Base-by-base conservation (phyloP, 305 asterid genomes). In the Coffea humblotiana region DNA sequence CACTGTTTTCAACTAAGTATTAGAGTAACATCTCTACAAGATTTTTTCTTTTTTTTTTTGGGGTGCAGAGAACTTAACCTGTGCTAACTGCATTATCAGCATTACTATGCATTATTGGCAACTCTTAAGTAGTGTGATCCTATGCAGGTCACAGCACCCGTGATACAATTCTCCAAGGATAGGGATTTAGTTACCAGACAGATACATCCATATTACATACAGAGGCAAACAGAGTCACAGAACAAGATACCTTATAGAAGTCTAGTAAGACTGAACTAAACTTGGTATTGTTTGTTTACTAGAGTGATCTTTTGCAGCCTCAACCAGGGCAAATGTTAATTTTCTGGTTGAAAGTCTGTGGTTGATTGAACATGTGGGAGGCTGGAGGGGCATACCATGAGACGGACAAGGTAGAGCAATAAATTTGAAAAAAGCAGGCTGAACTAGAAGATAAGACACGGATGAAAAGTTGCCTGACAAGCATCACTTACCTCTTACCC, bases 401-500 rank as follows among this genome's bases (percentile, higher is more conserved):
- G 29, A 29, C 29, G 29, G 29, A 29, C 29, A 29, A 29, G 79
- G 16, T 18, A 49, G 40, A 75, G 32, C 43, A 37, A 61, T 61
- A 13, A n/a, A 27, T 13, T 12, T 13, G 16, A 10, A 6, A 6
- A 32, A 73, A 58, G 54, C 16, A 75, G 47, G 47, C 45, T 61
- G 60, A 63, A 9, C 61, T 11, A 75, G 43, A 14, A 75, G 7
- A 25, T 49, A 43, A 56, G 14, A 49, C 25, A 65, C 18, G 23
- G 58, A 66, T 49, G 56, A 72, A 10, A 73, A 74, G 64, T 52
- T 43, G 14, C 56, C 16, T 21, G 66, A 74, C 10, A 79, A 32
- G 67, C 23, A 51, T n/a, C 52, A 71, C 85, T 83, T 88, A 94
- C 97, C 97, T 88, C 89, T 91, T 72, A 89, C 97, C 98, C 98